These are phyloP conservation scores for Macrotyloma uniflorum DNA, from an alignment of 306 rosid genomes.

Conservation along the genomic window DNA sequence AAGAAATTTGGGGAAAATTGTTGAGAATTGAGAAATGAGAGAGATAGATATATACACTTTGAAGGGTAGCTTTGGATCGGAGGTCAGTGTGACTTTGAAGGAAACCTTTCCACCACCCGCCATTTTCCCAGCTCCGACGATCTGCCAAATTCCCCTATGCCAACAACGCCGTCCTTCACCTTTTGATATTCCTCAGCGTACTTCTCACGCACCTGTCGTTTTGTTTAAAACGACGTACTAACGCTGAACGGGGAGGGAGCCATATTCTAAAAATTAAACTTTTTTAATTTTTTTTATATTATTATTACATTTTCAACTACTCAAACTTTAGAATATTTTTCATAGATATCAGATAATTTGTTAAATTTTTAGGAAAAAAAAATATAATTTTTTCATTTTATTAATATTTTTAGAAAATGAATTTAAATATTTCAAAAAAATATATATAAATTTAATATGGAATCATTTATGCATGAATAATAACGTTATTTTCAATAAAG, in stretches of 20 bases:
- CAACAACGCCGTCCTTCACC: background rate
- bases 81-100: conserved; percentile 96
- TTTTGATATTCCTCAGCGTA: background rate
- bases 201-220: conserved; percentile 11
- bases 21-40: background rate
- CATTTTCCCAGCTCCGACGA: conserved; percentile 39
- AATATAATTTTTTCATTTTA: no score
- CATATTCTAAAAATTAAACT: background rate
- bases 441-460: no score
- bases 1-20: conserved; percentile 11
- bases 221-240: background rate
- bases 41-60: conserved; percentile 63
- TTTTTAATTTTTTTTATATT: background rate
- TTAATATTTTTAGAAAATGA: no score
- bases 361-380: no score
- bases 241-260: background rate
- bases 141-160: background rate
- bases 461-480: no score
- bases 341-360: no score
- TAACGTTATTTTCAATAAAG: no score
- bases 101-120: conserved; percentile 97
- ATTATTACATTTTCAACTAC: background rate
- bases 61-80: conserved; percentile 98
- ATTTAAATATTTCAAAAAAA: no score
- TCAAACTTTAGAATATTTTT: background rate